Evolutionary conservation across 495 filamentous ascomycete genomes (phyloP), one percentile per base, ranked within the genome.

Genomic region (Aspergillus homomorphus): DNA sequence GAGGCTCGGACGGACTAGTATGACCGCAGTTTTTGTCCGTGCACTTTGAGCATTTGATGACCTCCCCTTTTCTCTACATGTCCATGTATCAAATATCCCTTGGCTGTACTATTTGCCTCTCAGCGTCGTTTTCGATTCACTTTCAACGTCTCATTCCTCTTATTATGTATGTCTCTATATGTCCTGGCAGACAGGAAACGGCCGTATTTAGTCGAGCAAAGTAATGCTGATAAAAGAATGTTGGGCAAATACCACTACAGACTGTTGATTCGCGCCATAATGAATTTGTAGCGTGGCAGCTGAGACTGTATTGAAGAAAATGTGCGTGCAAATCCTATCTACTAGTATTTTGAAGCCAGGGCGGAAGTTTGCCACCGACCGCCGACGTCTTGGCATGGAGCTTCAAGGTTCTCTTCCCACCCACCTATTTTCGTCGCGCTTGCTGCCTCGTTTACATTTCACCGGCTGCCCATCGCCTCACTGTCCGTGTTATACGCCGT

Each of bases 1-100:
- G 63, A 68, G 61, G 54, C 62, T 69, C 61, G 67, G 62, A 62
- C 63, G 46, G 26, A 52, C 38, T 46, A 49, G 22, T 55, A 48
- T 58, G 33, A 12, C 15, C 33, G 2, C 33, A 46, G 21, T 62
- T 56, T 16, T 50, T 57, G 53, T 51, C 56, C 38, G 33, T 57
- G 57, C 55, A 58, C 58, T 43, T 63, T 60, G 57, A 61, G 62
- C 54, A 58, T 57, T 63, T 54, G 46, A 62, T 45, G 54, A 60
- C 12, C 52, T 61, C 56, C n/a, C 48, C 48, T 49, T 46, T 46
- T 19, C 50, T 46, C 54, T 57, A 45, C 51, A 62, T 56, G 43
- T 59, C 46, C 53, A 45, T 51, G 43, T 57, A 49, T 49, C 51
- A 54, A 45, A 43, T 63, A 51, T 46, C 33, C 23, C 61, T 60